Evolutionary conservation across 345 rosid species (phyloP), one percentile per base, ranked within the genome.

Genomic region (Acer saccharum): DNA sequence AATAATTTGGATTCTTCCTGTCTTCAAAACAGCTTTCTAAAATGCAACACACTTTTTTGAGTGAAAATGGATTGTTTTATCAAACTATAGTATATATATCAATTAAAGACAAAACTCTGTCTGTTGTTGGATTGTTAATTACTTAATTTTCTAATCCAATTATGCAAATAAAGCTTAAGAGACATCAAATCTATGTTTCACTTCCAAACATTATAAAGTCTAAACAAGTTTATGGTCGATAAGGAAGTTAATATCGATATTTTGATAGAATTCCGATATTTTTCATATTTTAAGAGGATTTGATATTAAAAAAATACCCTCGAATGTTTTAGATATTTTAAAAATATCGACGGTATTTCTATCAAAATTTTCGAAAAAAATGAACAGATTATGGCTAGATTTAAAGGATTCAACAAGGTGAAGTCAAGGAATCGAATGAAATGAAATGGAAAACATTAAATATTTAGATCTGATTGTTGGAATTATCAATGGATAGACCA

Each of bases 1-100:
- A 72, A 12, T 39, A 43, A n/a, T 60, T 60, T 72, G 76, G 52
- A 60, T 12, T 60, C 58, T 39, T 72, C 66, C 67, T 72, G 76
- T 54, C 58, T 12, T 50, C 13, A 43, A 50, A 13, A 50, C 3
- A 32, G 35, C 62, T 57, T 57, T 18, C 9, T 57, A 57, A 17
- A 57, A 57, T 57, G 62, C 62, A 18, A 1, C 3, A 57, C 62
- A 57, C 62, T 35, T 35, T 18, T 57, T 50, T 2, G 10, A 50
- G 55, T 50, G 58, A 14, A 54, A 54, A 54, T 60, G 12, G 46
- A 20, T 63, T 46, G 17, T 63, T 64, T 29, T 27, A 29, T 74
- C 77, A 63, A 63, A 10, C 61, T 5, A 27, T 44, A 44, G 18
- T 44, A 10, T 35, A 10, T 35, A 35, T 46, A 25, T 73, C 57